phyloP scores from a whole-genome alignment of 257 asterid species.

The Lantana camara region DNA sequence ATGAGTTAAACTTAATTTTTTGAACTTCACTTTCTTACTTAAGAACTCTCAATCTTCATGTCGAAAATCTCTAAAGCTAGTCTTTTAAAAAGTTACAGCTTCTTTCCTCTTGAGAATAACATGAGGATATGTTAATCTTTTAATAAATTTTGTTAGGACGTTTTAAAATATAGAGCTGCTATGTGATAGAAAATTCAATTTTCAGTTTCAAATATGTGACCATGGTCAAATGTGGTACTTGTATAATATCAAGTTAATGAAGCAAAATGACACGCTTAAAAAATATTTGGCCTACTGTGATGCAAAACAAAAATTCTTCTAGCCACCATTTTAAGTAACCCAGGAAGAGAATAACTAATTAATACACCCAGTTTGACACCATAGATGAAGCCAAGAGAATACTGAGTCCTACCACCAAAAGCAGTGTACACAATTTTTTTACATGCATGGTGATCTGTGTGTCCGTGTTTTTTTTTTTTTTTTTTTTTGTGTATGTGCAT shows the following conservation, averaged over 20 bases:
- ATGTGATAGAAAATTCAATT: background rate
- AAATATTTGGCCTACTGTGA: background rate
- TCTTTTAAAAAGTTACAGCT: background rate
- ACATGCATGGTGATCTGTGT: background rate
- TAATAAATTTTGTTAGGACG: background rate
- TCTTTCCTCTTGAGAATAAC: background rate
- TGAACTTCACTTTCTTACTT: background rate
- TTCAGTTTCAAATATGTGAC: background rate
- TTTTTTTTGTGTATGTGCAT: too few relatives aligned
- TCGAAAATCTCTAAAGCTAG: background rate
- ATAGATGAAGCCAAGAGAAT: background rate
- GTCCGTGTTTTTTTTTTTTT: too few relatives aligned
- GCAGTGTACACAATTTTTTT: background rate
- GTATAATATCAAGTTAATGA: background rate
- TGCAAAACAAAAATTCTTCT: background rate
- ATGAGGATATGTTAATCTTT: background rate
- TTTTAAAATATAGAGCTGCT: background rate
- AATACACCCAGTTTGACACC: background rate
- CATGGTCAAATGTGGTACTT: background rate
- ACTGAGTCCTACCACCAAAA: background rate
- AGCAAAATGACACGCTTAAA: background rate
- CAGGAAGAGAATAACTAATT: background rate
- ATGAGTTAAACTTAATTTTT: background rate
- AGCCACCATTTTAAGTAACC: background rate
- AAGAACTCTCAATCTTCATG: background rate